phyloP scores from a whole-genome alignment of 2,329 filamentous ascomycete genomes.

The Colletotrichum tanaceti region DNA sequence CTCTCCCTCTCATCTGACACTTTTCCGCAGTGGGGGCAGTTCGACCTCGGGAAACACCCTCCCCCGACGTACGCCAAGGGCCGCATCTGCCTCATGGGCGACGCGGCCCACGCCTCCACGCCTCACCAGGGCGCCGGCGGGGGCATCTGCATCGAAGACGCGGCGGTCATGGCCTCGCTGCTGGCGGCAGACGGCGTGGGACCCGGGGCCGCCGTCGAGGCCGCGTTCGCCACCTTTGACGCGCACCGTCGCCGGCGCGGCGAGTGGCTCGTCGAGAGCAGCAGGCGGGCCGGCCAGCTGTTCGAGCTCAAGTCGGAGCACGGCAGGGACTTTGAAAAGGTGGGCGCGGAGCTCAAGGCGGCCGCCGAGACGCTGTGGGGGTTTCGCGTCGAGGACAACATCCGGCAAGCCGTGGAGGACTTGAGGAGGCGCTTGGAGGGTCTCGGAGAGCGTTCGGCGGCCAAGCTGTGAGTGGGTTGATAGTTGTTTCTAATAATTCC shows the following conservation, averaged over 20 bases:
- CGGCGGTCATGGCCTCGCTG: constrained; percentile 56
- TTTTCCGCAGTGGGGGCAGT: constrained; percentile 56
- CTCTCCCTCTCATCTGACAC: constrained; percentile 6
- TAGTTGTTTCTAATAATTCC: too few relatives aligned
- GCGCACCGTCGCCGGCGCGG: constrained; percentile 58
- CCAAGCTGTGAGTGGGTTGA: too few relatives aligned
- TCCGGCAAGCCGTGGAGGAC: constrained; percentile 1
- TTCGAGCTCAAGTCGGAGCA: constrained; percentile 57
- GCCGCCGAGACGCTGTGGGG: neutral
- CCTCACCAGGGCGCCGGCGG: constrained; percentile 70
- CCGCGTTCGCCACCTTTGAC: constrained; percentile 65
- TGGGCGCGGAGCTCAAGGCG: neutral
- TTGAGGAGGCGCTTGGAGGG: neutral
- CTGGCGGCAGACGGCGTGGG: constrained; percentile 56
- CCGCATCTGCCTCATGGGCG: constrained; percentile 64
- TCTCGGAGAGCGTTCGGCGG: too few relatives aligned
- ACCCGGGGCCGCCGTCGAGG: constrained; percentile 50
- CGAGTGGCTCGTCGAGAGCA: constrained; percentile 63
- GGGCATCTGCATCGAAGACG: constrained; percentile 68
- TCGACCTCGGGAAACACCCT: constrained; percentile 58
- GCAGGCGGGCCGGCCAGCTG: constrained; percentile 56
- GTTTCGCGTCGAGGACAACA: neutral
- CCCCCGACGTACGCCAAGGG: constrained; percentile 56
- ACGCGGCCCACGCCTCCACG: constrained; percentile 72
- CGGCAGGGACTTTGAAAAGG: constrained; percentile 13